Conservation (phyloP, 2,329 filamentous ascomycete genomes). For the Alternaria sp. region DNA sequence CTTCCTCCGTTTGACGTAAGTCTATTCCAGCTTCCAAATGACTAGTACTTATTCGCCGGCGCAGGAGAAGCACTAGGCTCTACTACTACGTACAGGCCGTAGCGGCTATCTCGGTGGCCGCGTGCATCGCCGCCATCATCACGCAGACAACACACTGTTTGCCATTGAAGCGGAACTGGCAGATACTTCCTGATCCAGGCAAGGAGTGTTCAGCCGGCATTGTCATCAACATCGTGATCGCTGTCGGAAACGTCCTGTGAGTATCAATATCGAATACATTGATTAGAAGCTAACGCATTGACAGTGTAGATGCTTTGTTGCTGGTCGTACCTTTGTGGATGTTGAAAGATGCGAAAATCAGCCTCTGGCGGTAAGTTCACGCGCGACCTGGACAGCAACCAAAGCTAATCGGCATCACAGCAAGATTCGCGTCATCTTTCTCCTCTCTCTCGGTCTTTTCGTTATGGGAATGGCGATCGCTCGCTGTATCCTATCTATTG, state of each 20-base stretch:
- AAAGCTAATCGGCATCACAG: not conserved
- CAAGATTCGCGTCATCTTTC: not conserved
- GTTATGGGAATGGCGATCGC: conserved; percentile 3
- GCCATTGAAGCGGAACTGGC: not conserved
- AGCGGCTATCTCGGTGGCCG: not conserved
- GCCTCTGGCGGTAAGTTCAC: not conserved
- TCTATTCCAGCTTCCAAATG: too few relatives aligned
- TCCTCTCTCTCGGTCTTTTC: not conserved
- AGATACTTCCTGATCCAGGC: not conserved
- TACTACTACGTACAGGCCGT: not conserved
- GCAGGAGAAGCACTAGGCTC: not conserved
- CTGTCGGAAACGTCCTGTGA: not conserved
- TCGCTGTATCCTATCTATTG: conserved; percentile 3
- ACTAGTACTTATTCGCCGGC: not conserved
- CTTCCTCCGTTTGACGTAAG: not conserved
- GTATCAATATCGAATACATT: not conserved
- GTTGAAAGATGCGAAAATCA: not conserved
- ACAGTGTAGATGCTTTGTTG: not conserved
- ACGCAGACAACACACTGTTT: conserved; percentile 3
- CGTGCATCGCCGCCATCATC: not conserved
- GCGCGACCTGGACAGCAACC: not conserved
- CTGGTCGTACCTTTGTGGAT: conserved; percentile 1
- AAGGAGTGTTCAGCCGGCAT: not conserved
- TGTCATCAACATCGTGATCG: not conserved
- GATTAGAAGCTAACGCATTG: not conserved